Percentiles rank a stretch among this genome's conserved stretches.
These are phyloP conservation scores for Cystobasidiaceae sp. DNA, from an alignment of 1,284 basidiomycete genomes.

Conservation along the genomic window DNA sequence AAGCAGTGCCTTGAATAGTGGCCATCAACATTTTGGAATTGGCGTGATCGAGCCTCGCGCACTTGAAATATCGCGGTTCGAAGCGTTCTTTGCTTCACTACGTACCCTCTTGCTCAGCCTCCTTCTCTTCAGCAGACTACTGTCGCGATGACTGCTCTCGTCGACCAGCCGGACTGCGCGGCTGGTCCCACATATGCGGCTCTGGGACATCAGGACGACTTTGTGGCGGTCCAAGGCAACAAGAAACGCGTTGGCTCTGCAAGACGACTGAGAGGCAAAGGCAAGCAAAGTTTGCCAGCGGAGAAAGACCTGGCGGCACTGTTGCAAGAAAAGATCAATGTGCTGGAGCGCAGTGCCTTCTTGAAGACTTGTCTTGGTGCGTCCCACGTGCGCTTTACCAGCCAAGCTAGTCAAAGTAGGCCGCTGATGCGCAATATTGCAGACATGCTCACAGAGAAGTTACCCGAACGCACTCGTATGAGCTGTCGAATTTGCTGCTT, in stretches of 20 bases:
- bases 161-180: too few relatives aligned
- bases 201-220: neutral
- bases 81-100: neutral
- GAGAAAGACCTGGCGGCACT: conserved; percentile 4
- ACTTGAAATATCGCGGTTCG: neutral
- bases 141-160: too few relatives aligned
- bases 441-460: neutral
- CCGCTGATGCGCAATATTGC: neutral
- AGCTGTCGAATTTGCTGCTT: conserved; percentile 23
- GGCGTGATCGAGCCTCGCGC: too few relatives aligned
- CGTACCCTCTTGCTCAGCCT: neutral
- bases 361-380: neutral
- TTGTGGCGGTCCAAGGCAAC: conserved; percentile 16
- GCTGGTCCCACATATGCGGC: neutral
- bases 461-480: neutral
- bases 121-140: neutral
- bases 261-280: conserved; percentile 5
- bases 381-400: neutral
- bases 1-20: too few relatives aligned
- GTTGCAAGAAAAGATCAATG: neutral
- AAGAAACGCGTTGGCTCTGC: neutral
- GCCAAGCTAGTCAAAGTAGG: neutral
- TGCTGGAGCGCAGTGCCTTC: neutral
- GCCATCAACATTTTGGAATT: too few relatives aligned
- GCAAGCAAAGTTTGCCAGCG: conserved; percentile 1